Base-by-base conservation (phyloP, 202 grass and related monocot genomes). In the Saccharum hybrid region DNA sequence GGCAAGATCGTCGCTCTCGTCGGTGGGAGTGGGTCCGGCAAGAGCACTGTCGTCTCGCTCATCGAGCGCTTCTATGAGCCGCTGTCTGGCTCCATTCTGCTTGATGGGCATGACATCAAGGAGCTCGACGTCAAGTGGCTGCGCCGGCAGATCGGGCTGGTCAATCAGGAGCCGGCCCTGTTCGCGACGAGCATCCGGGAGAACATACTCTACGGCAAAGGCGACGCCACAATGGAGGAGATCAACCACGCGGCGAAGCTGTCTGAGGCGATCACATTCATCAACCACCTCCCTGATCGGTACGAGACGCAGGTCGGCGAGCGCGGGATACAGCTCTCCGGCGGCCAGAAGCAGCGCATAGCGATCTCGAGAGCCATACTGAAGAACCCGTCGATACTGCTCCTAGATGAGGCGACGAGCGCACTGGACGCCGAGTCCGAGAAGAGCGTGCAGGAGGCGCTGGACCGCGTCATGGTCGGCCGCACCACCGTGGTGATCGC, bases 41-140 rank as follows among this genome's bases (percentile, higher is more conserved):
- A 98, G 89, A 98, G 96, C 89, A 98, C 96, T 9, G 91, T 93
- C 19, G 89, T 98, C 4, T 98, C 96, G 7, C 85, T 98, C 66
- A 92, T 98, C 26, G 96, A 98, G 96, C 87, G 96, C 39, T 98
- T 98, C 88, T 98, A 98, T 72, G 96, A 98, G 90, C 91, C 96
- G 6, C 80, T 87, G 14, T 75, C 80, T 0, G 96, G 96, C 8
- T 49, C 83, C n/a, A 74, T 98, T n/a, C 69, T 92, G 33, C 89
- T 98, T 43, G 96, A 95, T 21, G 87, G 85, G 46, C 70, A 95
- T 64, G 68, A 93, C 75, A 89, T 98, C 68, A 95, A 36, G 85
- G 87, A 91, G 28, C 85, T 98, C 33, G 92, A 98, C 62, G 82
- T 95, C 76, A 93, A 90, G 83, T 98, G 96, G 96, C 88, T 98